These are phyloP conservation scores for Pseudomonodictys pantanalensis DNA, from an alignment of 495 filamentous ascomycete genomes.

Conservation along the genomic window DNA sequence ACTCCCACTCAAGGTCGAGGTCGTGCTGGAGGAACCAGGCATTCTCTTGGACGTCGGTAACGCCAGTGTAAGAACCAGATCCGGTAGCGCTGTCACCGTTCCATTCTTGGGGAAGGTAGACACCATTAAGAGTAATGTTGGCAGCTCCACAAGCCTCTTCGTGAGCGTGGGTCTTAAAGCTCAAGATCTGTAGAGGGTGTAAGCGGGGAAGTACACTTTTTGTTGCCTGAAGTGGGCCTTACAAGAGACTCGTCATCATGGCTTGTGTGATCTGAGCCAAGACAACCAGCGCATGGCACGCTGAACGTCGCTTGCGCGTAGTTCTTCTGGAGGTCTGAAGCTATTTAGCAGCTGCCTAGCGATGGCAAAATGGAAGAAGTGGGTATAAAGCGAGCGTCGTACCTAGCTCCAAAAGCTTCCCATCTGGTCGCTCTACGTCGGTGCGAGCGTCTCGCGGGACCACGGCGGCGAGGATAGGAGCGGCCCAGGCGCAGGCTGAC, in stretches of 20 bases:
- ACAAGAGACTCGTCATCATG: constrained; percentile 42
- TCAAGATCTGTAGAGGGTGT: constrained; percentile 34
- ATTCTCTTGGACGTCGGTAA: constrained; percentile 23
- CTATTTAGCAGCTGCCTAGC: constrained; percentile 29
- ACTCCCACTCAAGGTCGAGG: constrained; percentile 34
- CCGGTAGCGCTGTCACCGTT: constrained; percentile 26
- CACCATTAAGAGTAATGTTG: constrained; percentile 36
- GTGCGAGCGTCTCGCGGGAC: constrained; percentile 7
- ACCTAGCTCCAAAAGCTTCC: constrained; percentile 25
- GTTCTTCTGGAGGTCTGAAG: constrained; percentile 25
- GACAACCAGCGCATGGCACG: constrained; percentile 35
- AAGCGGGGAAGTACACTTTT: constrained; percentile 19
- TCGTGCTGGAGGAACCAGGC: constrained; percentile 28
- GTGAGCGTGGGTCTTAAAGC: constrained; percentile 28
- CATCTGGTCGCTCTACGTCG: background rate
- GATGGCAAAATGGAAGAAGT: constrained; percentile 11
- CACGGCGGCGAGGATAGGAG: constrained; percentile 18
- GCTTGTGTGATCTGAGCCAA: constrained; percentile 18
- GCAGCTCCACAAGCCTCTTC: constrained; percentile 31
- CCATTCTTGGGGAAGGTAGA: constrained; percentile 33
- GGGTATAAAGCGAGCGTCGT: constrained; percentile 15
- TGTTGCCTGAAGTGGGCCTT: constrained; percentile 37
- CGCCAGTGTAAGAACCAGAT: constrained; percentile 20
- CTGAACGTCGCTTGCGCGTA: constrained; percentile 37
- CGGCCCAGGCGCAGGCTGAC: constrained; percentile 17